A percentile compares a stretch with the other conserved stretches of the same genome.
Evolutionary conservation across 2,329 filamentous ascomycete genomes (phyloP).

Genomic region (Fusarium nodosum): DNA sequence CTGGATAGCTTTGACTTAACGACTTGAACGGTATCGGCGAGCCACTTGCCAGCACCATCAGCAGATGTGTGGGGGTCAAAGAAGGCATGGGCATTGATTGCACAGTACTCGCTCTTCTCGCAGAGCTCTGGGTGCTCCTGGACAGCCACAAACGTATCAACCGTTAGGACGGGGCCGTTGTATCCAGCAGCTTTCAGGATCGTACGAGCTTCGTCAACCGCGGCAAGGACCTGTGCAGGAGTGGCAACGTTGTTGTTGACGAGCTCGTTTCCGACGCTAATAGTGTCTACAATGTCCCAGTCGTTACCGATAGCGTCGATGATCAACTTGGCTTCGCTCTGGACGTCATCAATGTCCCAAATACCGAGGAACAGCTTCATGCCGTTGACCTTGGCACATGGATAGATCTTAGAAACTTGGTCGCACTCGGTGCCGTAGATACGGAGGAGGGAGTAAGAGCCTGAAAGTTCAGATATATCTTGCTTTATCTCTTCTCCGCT

Average conservation of each 20-base stretch:
- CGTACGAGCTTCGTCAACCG: constrained; percentile 69
- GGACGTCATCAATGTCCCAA: constrained; percentile 71
- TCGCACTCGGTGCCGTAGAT: constrained; percentile 86
- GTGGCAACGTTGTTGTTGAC: constrained; percentile 74
- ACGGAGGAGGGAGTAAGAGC: constrained; percentile 73
- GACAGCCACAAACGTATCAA: constrained; percentile 82
- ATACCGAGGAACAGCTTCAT: constrained; percentile 83
- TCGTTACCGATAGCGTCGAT: constrained; percentile 70
- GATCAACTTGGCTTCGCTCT: constrained; percentile 71
- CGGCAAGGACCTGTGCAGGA: constrained; percentile 67
- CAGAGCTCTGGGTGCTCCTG: constrained; percentile 77
- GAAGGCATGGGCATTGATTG: constrained; percentile 87
- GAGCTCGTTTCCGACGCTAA: constrained; percentile 85
- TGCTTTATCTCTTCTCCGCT: constrained; percentile 69
- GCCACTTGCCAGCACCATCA: constrained; percentile 74
- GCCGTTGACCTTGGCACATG: constrained; percentile 72
- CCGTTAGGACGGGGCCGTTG: constrained; percentile 79
- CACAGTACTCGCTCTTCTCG: constrained; percentile 80
- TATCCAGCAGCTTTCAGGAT: constrained; percentile 75
- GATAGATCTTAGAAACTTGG: constrained; percentile 73
- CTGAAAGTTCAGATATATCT: constrained; percentile 71
- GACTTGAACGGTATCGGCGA: constrained; percentile 66
- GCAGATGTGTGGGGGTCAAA: constrained; percentile 77
- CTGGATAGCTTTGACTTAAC: constrained; percentile 60
- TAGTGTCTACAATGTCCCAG: constrained; percentile 77